Percentiles rank a stretch among this genome's conserved stretches.
These are phyloP conservation scores for Candida xiaguanensis DNA, from an alignment of 805 yeast genomes.

Conservation along the genomic window DNA sequence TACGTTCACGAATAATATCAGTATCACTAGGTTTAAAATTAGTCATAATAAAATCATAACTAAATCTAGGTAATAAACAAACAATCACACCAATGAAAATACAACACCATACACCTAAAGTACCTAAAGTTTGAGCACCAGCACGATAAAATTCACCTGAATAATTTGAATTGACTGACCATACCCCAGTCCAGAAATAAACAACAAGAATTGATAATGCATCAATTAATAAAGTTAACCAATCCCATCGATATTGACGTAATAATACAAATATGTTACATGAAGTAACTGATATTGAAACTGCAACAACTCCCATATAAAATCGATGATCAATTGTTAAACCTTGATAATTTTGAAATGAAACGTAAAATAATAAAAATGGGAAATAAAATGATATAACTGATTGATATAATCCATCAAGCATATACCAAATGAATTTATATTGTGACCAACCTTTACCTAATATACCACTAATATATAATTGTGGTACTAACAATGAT, in stretches of 20 bases:
- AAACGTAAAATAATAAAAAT: conserved; percentile 47
- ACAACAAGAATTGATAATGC: conserved; percentile 55
- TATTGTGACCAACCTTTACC: conserved; percentile 58
- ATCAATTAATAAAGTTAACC: conserved; percentile 53
- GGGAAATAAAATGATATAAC: conserved; percentile 67
- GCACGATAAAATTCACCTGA: conserved; percentile 62
- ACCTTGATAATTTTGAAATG: conserved; percentile 50
- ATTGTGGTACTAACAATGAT: conserved; percentile 64
- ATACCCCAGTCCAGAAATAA: conserved; percentile 78
- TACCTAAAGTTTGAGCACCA: conserved; percentile 61
- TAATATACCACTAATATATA: conserved; percentile 65
- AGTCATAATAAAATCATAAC: conserved; percentile 45
- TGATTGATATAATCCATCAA: conserved; percentile 72
- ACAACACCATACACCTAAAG: conserved; percentile 62
- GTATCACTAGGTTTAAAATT: conserved; percentile 61
- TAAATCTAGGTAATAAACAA: conserved; percentile 61
- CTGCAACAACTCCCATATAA: conserved; percentile 65
- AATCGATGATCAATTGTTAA: conserved; percentile 60
- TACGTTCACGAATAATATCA: conserved; percentile 67
- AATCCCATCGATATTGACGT: conserved; percentile 77
- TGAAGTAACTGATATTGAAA: conserved; percentile 57
- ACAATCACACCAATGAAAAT: conserved; percentile 51
- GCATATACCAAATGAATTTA: conserved; percentile 59
- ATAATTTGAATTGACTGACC: conserved; percentile 50
- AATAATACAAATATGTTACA: conserved; percentile 64